Percentiles rank a stretch among this genome's conserved stretches.
Conservation (phyloP, 140 eudicot genomes). For the Flaveria floridana region DNA sequence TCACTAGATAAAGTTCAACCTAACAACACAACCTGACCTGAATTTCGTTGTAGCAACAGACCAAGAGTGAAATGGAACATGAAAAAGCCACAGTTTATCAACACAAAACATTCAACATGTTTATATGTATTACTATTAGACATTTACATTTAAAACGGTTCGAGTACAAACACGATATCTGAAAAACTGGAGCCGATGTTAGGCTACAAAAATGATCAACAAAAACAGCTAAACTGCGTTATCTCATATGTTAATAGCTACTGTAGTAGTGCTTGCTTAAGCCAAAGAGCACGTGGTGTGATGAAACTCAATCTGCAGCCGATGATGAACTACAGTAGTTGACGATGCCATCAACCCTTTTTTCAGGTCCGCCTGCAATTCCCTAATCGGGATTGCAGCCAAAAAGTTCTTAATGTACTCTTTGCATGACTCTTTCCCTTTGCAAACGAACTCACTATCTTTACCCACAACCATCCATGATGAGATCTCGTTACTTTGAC, state of each 20-base stretch:
- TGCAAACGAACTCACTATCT: conserved; percentile 40
- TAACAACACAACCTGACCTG: neutral
- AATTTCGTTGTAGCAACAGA: too few species aligned
- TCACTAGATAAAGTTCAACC: neutral
- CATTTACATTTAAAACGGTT: conserved; percentile 30
- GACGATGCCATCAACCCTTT: conserved; percentile 67
- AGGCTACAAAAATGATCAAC: conserved; percentile 28
- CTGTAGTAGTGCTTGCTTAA: conserved; percentile 32
- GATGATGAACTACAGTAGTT: conserved; percentile 64
- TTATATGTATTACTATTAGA: conserved; percentile 13
- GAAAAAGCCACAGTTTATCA: conserved; percentile 7
- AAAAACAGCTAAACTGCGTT: neutral
- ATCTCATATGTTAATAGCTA: conserved; percentile 24
- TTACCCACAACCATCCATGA: conserved; percentile 3
- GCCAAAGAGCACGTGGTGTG: conserved; percentile 39
- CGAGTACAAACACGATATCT: conserved; percentile 5
- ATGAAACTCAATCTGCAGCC: conserved; percentile 84
- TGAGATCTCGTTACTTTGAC: conserved; percentile 24
- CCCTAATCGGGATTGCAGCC: conserved; percentile 91
- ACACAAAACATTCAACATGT: conserved; percentile 15
- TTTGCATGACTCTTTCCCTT: conserved; percentile 84
- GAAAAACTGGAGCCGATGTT: conserved; percentile 13
- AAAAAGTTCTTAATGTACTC: conserved; percentile 90
- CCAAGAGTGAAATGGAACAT: conserved; percentile 3
- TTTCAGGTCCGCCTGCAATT: conserved; percentile 73